Percentiles rank a stretch among this genome's conserved stretches.
Conservation (phyloP, 2,329 filamentous ascomycete genomes). For the Phoma sp. region DNA sequence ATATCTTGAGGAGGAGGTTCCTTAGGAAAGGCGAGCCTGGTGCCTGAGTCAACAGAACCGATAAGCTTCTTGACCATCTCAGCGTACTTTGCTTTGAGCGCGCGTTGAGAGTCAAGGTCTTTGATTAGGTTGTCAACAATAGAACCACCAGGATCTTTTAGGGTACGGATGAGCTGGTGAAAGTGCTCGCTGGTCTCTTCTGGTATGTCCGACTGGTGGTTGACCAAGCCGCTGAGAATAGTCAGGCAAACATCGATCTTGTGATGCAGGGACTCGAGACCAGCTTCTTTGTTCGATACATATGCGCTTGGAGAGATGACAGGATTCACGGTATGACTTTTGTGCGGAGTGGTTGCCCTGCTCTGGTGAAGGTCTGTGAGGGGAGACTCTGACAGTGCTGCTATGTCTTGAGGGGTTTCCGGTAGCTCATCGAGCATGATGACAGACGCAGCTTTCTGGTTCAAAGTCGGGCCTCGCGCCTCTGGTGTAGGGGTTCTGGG, state of each 20-base stretch:
- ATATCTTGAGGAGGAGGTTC: background rate
- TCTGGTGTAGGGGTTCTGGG: no score
- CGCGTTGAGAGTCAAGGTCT: background rate
- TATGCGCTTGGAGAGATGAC: no score
- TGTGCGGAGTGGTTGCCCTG: no score
- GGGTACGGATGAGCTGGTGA: background rate
- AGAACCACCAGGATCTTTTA: background rate
- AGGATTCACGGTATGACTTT: no score
- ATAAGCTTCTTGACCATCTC: conserved; percentile 1
- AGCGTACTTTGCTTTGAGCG: background rate
- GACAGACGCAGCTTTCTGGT: no score
- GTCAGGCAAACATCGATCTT: background rate
- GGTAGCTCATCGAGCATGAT: no score
- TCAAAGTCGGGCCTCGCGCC: no score
- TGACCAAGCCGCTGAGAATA: background rate
- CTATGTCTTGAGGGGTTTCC: no score
- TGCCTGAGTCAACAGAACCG: background rate
- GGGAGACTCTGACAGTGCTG: no score
- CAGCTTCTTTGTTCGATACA: no score
- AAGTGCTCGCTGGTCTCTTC: background rate
- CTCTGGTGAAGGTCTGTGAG: no score
- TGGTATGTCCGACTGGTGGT: background rate
- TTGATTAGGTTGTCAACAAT: background rate
- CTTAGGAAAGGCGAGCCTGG: background rate
- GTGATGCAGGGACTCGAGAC: background rate